A percentile compares a stretch with the other conserved stretches of the same genome.
phyloP scores from a whole-genome alignment of 208 protist genomes.

The Leishmania braziliensis region DNA sequence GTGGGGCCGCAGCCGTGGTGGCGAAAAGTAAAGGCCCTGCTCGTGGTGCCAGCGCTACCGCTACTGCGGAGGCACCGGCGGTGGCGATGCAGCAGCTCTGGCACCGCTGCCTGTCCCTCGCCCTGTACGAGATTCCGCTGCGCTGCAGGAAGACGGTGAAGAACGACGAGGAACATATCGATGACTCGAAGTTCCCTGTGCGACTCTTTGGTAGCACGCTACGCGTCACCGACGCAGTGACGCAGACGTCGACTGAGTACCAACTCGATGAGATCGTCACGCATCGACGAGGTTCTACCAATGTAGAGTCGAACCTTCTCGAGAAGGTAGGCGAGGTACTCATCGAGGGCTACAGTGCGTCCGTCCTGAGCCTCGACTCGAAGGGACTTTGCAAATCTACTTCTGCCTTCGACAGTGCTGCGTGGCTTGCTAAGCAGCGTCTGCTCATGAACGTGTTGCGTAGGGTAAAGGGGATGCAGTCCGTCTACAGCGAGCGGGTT shows the following conservation, averaged over 20 bases:
- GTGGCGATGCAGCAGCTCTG: constrained; percentile 8
- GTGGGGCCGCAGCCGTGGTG: neutral
- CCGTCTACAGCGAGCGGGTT: constrained; percentile 14
- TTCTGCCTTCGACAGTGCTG: constrained; percentile 37
- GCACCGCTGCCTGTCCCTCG: constrained; percentile 29
- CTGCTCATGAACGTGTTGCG: constrained; percentile 19
- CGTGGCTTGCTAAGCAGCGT: constrained; percentile 42
- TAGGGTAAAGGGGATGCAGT: constrained; percentile 22
- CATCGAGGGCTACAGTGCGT: constrained; percentile 32
- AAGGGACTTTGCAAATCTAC: constrained; percentile 10
- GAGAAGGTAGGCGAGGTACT: constrained; percentile 28
- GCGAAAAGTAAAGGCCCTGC: neutral
- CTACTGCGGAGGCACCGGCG: neutral
- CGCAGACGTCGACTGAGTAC: constrained; percentile 25
- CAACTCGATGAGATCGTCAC: constrained; percentile 42
- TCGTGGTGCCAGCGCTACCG: neutral
- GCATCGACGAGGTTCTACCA: constrained; percentile 34
- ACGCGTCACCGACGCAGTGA: constrained; percentile 15
- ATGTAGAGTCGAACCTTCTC: constrained; percentile 37
- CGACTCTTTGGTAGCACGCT: constrained; percentile 27
- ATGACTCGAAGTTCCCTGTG: constrained; percentile 30
- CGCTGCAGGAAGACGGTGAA: constrained; percentile 19
- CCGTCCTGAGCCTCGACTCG: constrained; percentile 40
- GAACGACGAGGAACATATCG: constrained; percentile 26
- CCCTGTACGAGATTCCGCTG: constrained; percentile 52